Evolutionary conservation across 768 basidiomycete genomes (phyloP), one percentile per base, ranked within the genome.

Genomic region (Russula compacta): DNA sequence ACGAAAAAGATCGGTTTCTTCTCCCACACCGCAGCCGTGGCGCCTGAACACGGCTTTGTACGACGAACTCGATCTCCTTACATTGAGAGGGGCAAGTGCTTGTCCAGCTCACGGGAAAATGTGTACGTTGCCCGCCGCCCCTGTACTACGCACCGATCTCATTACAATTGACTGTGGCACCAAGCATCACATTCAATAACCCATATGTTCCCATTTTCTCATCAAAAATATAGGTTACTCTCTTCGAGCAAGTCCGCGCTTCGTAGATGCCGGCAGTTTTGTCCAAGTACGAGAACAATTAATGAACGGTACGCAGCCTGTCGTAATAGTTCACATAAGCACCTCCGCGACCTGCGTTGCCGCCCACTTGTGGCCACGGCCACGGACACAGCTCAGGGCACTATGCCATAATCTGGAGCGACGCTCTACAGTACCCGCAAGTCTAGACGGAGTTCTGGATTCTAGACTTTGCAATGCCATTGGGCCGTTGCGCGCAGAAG

Each of bases 1-100:
- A 52, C 29, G 32, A 40, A 61, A 61, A 61, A 11, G 43, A 57
- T 52, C 56, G 44, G 43, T 47, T 46, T 32, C 36, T 53, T 32
- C 58, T 33, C 42, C 32, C 50, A n/a, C 58, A n/a, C 51, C 33
- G 35, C 21, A 35, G 33, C 49, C n/a, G 53, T 15, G 50, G 19
- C 36, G 35, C 50, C 35, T 24, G 24, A 33, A 35, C 7, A 21
- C n/a, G 40, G 53, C 50, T 38, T 35, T n/a, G 15, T 32, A 17
- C 40, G 14, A 32, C 47, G 15, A 12, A 17, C 19, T 12, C 32
- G 36, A 52, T 35, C 36, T 19, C 36, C 17, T 14, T 11, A n/a
- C 17, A 2, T 51, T 14, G 19, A 12, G 19, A 12, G 33, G 49
- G 39, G n/a, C 11, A 17, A 43, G 19, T 11, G 39, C 11, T 12